Percentiles rank a stretch among this genome's conserved stretches.
Evolutionary conservation across 2,329 filamentous ascomycete genomes (phyloP).

Genomic region (Pyricularia grisea): DNA sequence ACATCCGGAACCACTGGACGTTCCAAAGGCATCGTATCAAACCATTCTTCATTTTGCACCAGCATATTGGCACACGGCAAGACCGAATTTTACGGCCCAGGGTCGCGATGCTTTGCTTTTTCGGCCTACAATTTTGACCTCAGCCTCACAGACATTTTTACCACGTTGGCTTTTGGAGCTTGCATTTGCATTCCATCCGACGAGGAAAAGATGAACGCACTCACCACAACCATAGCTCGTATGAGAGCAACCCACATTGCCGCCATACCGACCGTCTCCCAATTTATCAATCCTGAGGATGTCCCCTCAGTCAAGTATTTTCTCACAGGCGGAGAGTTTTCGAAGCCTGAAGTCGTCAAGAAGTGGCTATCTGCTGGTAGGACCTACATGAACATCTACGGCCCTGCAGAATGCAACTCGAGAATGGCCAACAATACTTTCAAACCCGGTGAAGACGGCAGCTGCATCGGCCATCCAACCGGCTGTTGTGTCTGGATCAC

Average conservation of each 20-base stretch:
- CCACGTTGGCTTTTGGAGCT: conserved; percentile 45
- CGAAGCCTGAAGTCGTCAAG: conserved; percentile 21
- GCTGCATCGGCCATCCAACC: background rate
- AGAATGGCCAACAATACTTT: background rate
- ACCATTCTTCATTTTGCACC: conserved; percentile 23
- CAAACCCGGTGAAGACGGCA: background rate
- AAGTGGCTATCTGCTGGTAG: background rate
- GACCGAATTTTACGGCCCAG: conserved; percentile 62
- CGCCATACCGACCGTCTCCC: conserved; percentile 32
- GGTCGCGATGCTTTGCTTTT: conserved; percentile 23
- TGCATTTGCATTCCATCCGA: background rate
- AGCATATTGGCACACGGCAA: conserved; percentile 8
- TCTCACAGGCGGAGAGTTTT: conserved; percentile 57
- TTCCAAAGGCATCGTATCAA: conserved; percentile 50
- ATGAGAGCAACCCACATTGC: conserved; percentile 46
- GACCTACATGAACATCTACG: conserved; percentile 26
- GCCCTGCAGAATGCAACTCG: conserved; percentile 42
- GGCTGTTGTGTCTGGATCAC: background rate
- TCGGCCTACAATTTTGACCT: conserved; percentile 29
- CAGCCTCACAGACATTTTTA: conserved; percentile 55
- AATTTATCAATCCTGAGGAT: conserved; percentile 7
- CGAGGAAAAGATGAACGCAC: background rate
- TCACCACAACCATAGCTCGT: conserved; percentile 44
- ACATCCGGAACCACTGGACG: conserved; percentile 49
- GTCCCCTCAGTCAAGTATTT: conserved; percentile 23